Base-by-base conservation (phyloP, 192 early-diverging fungal species). In the Oehlia diaphana region DNA sequence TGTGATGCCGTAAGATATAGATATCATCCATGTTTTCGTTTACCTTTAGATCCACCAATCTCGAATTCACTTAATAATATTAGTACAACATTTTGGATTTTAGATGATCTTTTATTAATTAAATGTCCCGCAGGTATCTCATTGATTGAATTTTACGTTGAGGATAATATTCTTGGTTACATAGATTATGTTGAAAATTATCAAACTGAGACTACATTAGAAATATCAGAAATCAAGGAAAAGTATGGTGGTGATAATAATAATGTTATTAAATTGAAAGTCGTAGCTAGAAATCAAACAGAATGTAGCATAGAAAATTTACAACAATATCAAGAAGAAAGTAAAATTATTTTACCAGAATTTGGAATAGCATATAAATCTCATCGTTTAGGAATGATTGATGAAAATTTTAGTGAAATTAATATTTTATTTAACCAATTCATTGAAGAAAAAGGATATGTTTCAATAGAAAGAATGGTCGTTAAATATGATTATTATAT, bases 1-100 rank as follows among this genome's bases (percentile, higher is more conserved):
- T 80, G 86, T 31, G 92, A 92, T 67, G 81, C 88, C 23, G 62
- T 93, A 4, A 85, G 91, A 2, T 79, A 92, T 50, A 85, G 90
- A 58, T 89, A 84, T 75, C 91, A 91, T 73, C 84, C 88, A 10
- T 86, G 85, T 65, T 83, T 93, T 26, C 86, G 90, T 61, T 69
- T 91, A 76, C 89, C 91, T n/a, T 75, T 58, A 61, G 88, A 89
- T 62, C 66, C 77, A 33, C 63, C 63, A 47, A 44, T 9, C 28
- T 31, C 33, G 4, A 47, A 16, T 1, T n/a, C 35, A 4, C 9
- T 16, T 28, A 28, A 68, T 16, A 19, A 78, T 69, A 1, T 69
- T 6, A 1, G 14, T 37, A 28, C 66, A 2, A 28, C 44, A 13
- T 78, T 78, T 69, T 69, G 66, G 77, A 49, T 28, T 10, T 49